Base-by-base conservation (phyloP, 1,139 yeast species). In the Magnusiomyces ingens region DNA sequence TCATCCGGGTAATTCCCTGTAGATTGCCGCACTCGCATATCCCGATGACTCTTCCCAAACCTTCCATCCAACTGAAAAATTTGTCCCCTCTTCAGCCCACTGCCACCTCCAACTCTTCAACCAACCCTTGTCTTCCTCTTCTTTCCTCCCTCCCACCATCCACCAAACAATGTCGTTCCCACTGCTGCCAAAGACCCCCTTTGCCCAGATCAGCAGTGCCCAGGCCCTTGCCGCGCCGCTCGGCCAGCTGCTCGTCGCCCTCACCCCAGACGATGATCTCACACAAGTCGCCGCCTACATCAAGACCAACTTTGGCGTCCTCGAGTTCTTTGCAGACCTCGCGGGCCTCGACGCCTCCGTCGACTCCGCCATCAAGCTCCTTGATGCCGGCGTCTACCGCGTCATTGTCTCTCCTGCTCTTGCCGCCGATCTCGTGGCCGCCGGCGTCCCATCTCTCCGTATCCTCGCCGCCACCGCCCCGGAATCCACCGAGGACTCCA, bases 361-460 rank as follows among this genome's bases (percentile, higher is more conserved):
- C 37, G 84, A 82, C 55, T 70, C 72, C 40, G 65, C 79, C 26
- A 73, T 86, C 42, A 75, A 73, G 12, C 65, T 87, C 40, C 76
- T 87, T 59, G 89, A 90, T 64, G 76, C 76, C 52, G 96, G 96
- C 35, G 80, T 85, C 18, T 65, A 71, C 38, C 74, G 75, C 17
- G 65, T 87, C 1, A 72, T 85, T 58, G 78, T 80, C 32, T 57
- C 68, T 1, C 67, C 67, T 18, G 52, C 60, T 0, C 69, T 69
- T 49, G 75, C 73, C 1, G 67, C 66, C 0, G 66, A 67, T 26
- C 67, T 78, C 18, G 64, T 66, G 1, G 74, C 68, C 2, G 70
- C 78, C 8, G 87, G 85, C 8, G 79, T 88, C 55, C 12, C 17
- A 12, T 91, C 95, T 46, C 62, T 75, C 32, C 73, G 76, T 38